These are phyloP conservation scores for Orbilia oligospora DNA, from an alignment of 2,329 filamentous ascomycete species.

Conservation along the genomic window DNA sequence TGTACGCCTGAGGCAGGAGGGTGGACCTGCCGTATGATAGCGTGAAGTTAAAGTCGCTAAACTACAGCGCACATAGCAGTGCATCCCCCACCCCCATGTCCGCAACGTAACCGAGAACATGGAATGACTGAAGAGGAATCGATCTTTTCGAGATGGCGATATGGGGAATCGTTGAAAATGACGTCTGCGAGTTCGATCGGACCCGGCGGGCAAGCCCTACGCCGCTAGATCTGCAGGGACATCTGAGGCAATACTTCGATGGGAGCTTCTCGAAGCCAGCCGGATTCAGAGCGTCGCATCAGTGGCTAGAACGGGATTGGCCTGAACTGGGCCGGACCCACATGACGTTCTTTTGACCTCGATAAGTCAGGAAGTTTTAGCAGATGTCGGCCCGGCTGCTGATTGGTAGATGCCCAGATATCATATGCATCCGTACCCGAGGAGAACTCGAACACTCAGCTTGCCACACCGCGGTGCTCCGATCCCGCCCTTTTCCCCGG, in stretches of 20 bases:
- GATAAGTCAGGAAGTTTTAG: slow-evolving; percentile 40
- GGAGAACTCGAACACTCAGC: slow-evolving; percentile 5
- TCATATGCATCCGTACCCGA: slow-evolving; percentile 16
- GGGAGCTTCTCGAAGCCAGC: slow-evolving; percentile 43
- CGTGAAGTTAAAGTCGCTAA: slow-evolving; percentile 16
- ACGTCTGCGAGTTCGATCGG: slow-evolving; percentile 18
- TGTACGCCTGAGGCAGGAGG: not conserved
- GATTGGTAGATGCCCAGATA: slow-evolving; percentile 34
- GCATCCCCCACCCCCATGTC: not conserved
- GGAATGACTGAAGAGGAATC: not conserved
- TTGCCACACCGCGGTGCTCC: slow-evolving; percentile 41
- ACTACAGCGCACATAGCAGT: not conserved
- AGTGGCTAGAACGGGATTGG: slow-evolving; percentile 45
- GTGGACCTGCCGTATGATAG: slow-evolving; percentile 12
- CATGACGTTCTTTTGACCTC: slow-evolving; percentile 24
- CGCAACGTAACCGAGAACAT: not conserved
- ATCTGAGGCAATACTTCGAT: slow-evolving; percentile 29
- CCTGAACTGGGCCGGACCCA: not conserved
- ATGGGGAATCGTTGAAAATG: not conserved
- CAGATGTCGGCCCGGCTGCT: slow-evolving; percentile 23
- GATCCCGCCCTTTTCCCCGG: slow-evolving; percentile 34
- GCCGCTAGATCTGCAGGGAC: slow-evolving; percentile 60
- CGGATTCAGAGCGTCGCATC: slow-evolving; percentile 48
- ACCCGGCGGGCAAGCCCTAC: slow-evolving; percentile 6
- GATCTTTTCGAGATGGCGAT: slow-evolving; percentile 2